These are phyloP conservation scores for Fusarium musae DNA, from an alignment of 2,329 filamentous ascomycete species.

Conservation along the genomic window DNA sequence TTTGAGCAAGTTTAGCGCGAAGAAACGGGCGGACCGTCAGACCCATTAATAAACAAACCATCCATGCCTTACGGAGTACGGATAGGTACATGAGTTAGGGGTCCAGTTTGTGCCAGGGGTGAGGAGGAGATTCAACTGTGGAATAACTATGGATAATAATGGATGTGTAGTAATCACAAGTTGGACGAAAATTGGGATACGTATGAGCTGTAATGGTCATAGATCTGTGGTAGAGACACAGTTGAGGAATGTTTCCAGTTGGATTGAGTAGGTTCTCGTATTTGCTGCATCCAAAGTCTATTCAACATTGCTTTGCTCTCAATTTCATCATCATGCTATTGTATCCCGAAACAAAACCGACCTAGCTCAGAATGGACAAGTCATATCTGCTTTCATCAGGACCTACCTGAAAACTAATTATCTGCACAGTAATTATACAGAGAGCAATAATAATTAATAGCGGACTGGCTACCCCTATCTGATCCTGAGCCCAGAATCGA, in stretches of 20 bases:
- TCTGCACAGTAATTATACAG: conserved; percentile 7
- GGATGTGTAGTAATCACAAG: not conserved
- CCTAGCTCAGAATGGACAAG: not conserved
- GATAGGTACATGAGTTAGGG: conserved; percentile 15
- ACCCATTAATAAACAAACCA: conserved; percentile 20
- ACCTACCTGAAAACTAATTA: not conserved
- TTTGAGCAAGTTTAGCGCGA: conserved; percentile 35
- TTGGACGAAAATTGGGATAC: not conserved
- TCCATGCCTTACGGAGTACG: not conserved
- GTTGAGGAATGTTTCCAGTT: not conserved
- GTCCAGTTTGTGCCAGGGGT: conserved; percentile 31
- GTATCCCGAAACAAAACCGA: conserved; percentile 5
- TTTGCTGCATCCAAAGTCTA: not conserved
- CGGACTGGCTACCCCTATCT: conserved; percentile 17
- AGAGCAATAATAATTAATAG: not conserved
- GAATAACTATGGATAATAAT: not conserved
- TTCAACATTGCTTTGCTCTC: not conserved
- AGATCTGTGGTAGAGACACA: not conserved
- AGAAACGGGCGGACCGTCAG: conserved; percentile 29
- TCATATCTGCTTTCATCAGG: not conserved
- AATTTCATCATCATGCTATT: conserved; percentile 13
- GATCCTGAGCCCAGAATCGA: not conserved
- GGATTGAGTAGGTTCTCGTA: not conserved
- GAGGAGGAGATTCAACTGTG: not conserved
- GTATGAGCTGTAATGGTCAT: not conserved